These are phyloP conservation scores for Nicotiana knightiana DNA, from an alignment of 257 asterid genomes.

Conservation along the genomic window DNA sequence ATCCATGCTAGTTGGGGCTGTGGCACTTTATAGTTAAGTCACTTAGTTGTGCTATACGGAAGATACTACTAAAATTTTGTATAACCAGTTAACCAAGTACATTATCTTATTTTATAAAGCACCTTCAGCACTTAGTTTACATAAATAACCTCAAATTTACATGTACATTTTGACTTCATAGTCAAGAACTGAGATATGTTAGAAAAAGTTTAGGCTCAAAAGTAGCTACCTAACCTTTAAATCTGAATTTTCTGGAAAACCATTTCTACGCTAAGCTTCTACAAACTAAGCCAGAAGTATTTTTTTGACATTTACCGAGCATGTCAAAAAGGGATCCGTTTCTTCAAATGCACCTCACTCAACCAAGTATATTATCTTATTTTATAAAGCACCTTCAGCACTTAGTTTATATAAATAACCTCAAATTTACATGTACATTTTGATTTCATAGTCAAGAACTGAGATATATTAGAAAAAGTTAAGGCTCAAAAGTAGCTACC, in stretches of 20 bases:
- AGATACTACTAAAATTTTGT: neutral
- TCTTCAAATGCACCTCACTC: too few species aligned
- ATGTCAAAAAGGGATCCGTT: neutral
- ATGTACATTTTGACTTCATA: neutral
- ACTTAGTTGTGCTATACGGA: neutral
- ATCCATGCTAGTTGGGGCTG: neutral
- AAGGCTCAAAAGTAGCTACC: neutral
- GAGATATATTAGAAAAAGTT: neutral
- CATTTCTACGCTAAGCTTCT: neutral
- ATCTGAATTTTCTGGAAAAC: neutral
- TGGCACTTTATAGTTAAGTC: neutral
- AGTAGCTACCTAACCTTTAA: neutral
- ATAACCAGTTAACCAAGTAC: neutral
- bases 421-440: neutral
- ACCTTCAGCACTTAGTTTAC: neutral
- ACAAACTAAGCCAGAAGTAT: neutral
- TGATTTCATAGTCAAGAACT: neutral
- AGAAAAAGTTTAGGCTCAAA: neutral
- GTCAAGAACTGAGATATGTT: neutral
- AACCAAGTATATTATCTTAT: neutral
- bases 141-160: constrained; percentile 9
- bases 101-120: neutral
- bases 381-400: neutral
- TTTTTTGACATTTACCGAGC: neutral
- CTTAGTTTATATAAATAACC: constrained; percentile 11